A percentile compares a stretch with the other conserved stretches of the same genome.
Conservation (phyloP, 2,329 filamentous ascomycete species). For the Plenodomus biglobosus region DNA sequence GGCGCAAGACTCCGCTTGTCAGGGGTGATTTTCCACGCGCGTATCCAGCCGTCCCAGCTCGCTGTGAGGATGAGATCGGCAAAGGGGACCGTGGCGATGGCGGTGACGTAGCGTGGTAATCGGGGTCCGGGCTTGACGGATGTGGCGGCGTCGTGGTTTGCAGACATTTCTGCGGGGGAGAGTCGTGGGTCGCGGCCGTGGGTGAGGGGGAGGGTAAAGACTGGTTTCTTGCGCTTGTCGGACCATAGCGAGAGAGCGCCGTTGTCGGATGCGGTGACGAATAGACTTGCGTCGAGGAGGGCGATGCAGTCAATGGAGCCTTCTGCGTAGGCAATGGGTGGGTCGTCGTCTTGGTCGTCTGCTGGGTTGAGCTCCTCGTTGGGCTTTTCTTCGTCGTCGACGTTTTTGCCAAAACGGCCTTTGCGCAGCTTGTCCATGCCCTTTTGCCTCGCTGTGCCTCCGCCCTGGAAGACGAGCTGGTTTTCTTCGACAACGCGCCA, state of each 20-base stretch:
- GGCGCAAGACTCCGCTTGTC: constrained; percentile 76
- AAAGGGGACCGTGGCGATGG: constrained; percentile 81
- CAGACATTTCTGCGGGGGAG: constrained; percentile 67
- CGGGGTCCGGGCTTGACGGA: constrained; percentile 55
- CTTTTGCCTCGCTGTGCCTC: constrained; percentile 54
- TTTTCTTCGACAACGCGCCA: constrained; percentile 98
- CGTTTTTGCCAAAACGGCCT: constrained; percentile 38
- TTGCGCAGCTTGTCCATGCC: constrained; percentile 43
- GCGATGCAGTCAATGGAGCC: constrained; percentile 91
- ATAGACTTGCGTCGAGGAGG: constrained; percentile 83
- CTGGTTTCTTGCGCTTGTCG: constrained; percentile 89
- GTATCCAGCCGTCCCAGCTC: constrained; percentile 88
- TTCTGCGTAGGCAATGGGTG: constrained; percentile 57
- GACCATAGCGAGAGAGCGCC: constrained; percentile 86
- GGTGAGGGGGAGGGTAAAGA: constrained; percentile 75
- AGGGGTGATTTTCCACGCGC: constrained; percentile 76
- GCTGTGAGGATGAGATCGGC: constrained; percentile 88
- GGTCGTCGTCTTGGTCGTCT: constrained; percentile 48
- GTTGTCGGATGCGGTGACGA: constrained; percentile 92
- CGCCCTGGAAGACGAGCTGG: constrained; percentile 91
- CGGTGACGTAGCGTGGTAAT: constrained; percentile 83
- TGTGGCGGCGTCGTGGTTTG: constrained; percentile 60
- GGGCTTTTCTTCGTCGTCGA: constrained; percentile 51
- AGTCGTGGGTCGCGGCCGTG: constrained; percentile 81
- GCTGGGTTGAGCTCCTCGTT: constrained; percentile 38